Evolutionary conservation across 805 yeast genomes (phyloP).

Genomic region (Blastobotrys attinorum): DNA sequence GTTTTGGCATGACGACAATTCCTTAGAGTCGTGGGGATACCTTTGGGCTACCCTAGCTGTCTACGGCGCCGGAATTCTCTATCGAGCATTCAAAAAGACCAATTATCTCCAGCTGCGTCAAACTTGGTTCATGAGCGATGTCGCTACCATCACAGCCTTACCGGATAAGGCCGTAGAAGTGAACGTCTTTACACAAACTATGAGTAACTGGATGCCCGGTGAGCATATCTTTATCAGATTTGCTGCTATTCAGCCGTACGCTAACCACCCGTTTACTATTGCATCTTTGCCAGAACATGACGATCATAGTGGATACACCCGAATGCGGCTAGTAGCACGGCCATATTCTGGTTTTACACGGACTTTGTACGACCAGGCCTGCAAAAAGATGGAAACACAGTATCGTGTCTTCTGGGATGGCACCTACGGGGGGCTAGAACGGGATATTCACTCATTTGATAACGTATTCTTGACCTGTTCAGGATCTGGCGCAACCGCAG

Average conservation of each 20-base stretch:
- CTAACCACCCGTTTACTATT: conserved; percentile 17
- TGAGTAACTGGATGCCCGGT: conserved; percentile 14
- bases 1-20: conserved; percentile 12
- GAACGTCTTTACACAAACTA: background rate
- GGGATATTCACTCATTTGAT: conserved; percentile 37
- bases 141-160: conserved; percentile 4
- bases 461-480: conserved; percentile 33
- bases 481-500: conserved; percentile 39
- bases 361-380: conserved; percentile 9
- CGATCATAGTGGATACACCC: background rate
- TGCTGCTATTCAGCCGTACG: conserved; percentile 9
- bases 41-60: conserved; percentile 13
- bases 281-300: conserved; percentile 9
- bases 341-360: conserved; percentile 14
- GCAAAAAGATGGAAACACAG: conserved; percentile 3
- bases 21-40: conserved; percentile 14
- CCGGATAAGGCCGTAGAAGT: conserved; percentile 5
- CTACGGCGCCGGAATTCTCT: conserved; percentile 8
- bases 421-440: conserved; percentile 39
- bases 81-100: conserved; percentile 14
- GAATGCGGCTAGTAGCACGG: conserved; percentile 35
- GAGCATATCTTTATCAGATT: conserved; percentile 17
- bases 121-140: conserved; percentile 12
- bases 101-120: conserved; percentile 11
- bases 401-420: conserved; percentile 36